Percentiles rank a stretch among this genome's conserved stretches.
Conservation (phyloP, 148 eudicot genomes). For the Rhododendron ferrugineum region DNA sequence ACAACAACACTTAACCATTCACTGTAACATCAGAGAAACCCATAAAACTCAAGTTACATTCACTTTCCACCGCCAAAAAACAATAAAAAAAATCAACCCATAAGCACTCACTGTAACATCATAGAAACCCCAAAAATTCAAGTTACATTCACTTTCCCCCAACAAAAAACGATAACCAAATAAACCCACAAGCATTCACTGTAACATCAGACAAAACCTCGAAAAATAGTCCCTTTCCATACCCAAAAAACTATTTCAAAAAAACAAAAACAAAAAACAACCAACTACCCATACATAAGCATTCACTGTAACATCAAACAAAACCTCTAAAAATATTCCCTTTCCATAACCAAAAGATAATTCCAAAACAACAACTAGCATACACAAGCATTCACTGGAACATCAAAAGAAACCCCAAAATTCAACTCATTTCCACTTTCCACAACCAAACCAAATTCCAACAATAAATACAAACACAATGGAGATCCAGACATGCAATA, state of each 20-base stretch:
- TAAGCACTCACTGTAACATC: neutral
- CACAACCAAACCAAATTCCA: slow-evolving; percentile 7
- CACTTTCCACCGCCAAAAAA: no score
- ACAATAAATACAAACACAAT: slow-evolving; percentile 10
- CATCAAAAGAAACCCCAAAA: slow-evolving; percentile 21
- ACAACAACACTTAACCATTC: neutral
- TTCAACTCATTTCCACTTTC: slow-evolving; percentile 5
- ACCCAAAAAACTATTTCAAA: slow-evolving; percentile 11
- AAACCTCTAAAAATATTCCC: neutral
- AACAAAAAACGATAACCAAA: neutral
- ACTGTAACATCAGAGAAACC: neutral
- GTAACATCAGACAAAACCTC: neutral
- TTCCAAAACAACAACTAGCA: neutral
- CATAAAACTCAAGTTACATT: no score
- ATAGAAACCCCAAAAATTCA: neutral
- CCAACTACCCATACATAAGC: neutral
- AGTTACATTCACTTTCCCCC: slow-evolving; percentile 5
- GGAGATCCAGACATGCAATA: slow-evolving; percentile 44
- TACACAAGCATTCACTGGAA: neutral
- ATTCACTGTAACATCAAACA: neutral
- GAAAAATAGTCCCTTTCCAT: neutral
- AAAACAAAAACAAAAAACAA: neutral
- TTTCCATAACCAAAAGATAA: neutral
- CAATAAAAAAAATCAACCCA: no score
- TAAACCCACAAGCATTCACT: neutral